Evolutionary conservation across 768 basidiomycete genomes (phyloP).

Genomic region (Serendipita indica): DNA sequence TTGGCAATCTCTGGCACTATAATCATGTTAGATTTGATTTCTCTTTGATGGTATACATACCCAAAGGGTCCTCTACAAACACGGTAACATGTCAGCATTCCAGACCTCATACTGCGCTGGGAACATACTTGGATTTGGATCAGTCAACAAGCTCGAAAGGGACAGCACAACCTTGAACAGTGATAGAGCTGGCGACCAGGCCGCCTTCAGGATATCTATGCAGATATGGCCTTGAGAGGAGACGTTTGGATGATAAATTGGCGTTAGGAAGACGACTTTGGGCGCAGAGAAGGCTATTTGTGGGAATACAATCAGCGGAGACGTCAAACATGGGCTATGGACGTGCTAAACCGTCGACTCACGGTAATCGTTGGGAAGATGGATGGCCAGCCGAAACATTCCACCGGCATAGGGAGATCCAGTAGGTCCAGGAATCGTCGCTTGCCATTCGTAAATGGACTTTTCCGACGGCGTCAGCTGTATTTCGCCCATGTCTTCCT

Average conservation of each 20-base stretch:
- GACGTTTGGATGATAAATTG: constrained; percentile 52
- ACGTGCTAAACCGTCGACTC: constrained; percentile 71
- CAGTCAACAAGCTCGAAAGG: constrained; percentile 79
- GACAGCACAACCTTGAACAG: constrained; percentile 92
- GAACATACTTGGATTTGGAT: constrained; percentile 78
- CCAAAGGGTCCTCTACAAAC: neutral
- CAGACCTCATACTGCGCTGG: neutral
- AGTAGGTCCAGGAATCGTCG: constrained; percentile 65
- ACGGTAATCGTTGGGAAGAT: constrained; percentile 70
- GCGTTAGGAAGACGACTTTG: neutral
- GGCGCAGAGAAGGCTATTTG: constrained; percentile 1
- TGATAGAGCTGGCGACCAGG: constrained; percentile 89
- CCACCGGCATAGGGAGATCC: constrained; percentile 71
- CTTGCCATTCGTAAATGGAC: constrained; percentile 55
- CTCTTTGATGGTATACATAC: neutral
- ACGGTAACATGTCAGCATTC: neutral
- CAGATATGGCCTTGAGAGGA: constrained; percentile 37
- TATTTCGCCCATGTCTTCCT: constrained; percentile 68
- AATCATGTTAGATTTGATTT: neutral
- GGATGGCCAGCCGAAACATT: constrained; percentile 51
- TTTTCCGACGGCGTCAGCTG: constrained; percentile 48
- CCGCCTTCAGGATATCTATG: constrained; percentile 82
- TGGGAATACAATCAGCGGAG: neutral
- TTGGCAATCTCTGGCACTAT: neutral
- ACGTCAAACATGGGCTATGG: constrained; percentile 33